These are phyloP conservation scores for Heterobasidion parviporum DNA, from an alignment of 1,284 basidiomycete genomes.

Conservation along the genomic window DNA sequence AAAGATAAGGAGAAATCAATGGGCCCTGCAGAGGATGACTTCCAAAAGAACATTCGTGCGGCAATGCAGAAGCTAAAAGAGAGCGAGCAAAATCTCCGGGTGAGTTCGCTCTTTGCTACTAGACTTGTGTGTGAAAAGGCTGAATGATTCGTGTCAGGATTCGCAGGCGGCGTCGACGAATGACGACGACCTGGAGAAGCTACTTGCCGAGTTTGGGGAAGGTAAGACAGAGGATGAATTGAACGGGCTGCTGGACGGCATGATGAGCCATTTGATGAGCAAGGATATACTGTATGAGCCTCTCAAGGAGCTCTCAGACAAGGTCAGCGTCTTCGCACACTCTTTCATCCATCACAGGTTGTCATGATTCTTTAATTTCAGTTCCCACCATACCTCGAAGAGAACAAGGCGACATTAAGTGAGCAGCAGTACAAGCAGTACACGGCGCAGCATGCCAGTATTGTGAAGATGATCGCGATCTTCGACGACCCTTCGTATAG, in stretches of 20 bases:
- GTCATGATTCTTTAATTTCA: slow-evolving; percentile 22
- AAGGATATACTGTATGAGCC: slow-evolving; percentile 93
- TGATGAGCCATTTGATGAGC: slow-evolving; percentile 93
- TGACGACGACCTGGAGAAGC: slow-evolving; percentile 36
- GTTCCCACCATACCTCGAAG: slow-evolving; percentile 79
- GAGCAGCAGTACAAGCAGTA: slow-evolving; percentile 65
- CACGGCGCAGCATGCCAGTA: slow-evolving; percentile 56
- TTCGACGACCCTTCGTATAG: slow-evolving; percentile 68
- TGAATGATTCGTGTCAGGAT: not conserved
- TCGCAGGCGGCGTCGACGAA: slow-evolving; percentile 20
- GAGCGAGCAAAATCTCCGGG: slow-evolving; percentile 54
- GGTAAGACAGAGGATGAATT: slow-evolving; percentile 55
- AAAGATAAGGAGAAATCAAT: slow-evolving; percentile 24
- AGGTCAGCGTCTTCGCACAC: slow-evolving; percentile 37
- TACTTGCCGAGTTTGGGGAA: slow-evolving; percentile 38
- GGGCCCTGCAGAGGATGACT: slow-evolving; percentile 31
- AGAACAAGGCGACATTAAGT: slow-evolving; percentile 40
- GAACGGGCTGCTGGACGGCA: slow-evolving; percentile 74
- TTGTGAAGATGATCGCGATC: slow-evolving; percentile 60
- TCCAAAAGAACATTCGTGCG: slow-evolving; percentile 71
- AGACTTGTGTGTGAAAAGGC: not conserved
- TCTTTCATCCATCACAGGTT: not conserved
- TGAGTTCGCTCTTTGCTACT: slow-evolving; percentile 10
- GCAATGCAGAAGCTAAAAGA: slow-evolving; percentile 79
- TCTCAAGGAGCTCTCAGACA: slow-evolving; percentile 79